Evolutionary conservation across 140 eudicot genomes (phyloP).

Genomic region (Cichorium intybus): DNA sequence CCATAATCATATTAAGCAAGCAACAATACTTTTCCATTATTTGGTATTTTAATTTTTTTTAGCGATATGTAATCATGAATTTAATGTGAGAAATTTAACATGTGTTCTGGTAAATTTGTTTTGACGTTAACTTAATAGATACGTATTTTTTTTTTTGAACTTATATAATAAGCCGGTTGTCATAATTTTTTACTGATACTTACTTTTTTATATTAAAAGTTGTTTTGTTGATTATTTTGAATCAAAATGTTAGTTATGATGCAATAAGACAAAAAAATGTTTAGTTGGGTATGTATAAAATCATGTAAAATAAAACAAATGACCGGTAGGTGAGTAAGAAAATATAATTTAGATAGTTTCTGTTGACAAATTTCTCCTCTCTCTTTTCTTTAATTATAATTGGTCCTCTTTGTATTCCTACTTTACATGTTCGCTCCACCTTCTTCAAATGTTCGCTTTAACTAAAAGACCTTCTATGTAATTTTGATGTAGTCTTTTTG

Average conservation of each 20-base stretch:
- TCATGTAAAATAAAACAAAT: neutral
- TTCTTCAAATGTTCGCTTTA: neutral
- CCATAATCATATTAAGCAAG: no score
- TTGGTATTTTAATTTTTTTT: no score
- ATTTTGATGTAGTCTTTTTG: no score
- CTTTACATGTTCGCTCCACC: constrained; percentile 6
- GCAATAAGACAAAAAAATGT: constrained; percentile 15
- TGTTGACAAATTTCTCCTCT: neutral
- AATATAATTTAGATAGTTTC: neutral
- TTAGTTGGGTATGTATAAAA: constrained; percentile 17
- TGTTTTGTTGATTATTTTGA: neutral
- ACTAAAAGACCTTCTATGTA: no score
- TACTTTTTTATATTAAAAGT: neutral
- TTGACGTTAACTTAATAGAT: neutral
- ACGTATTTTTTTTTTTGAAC: neutral
- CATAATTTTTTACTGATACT: no score
- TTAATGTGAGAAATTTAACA: no score
- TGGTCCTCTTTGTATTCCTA: neutral
- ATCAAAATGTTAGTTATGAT: constrained; percentile 28
- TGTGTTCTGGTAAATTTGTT: no score
- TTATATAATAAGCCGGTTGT: neutral
- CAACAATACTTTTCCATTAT: no score
- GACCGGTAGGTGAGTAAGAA: constrained; percentile 1
- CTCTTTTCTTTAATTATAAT: neutral
- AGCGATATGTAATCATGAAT: no score